Evolutionary conservation across 805 yeast species (phyloP), one percentile per base, ranked within the genome.

Genomic region (Wickerhamiella lipophila): DNA sequence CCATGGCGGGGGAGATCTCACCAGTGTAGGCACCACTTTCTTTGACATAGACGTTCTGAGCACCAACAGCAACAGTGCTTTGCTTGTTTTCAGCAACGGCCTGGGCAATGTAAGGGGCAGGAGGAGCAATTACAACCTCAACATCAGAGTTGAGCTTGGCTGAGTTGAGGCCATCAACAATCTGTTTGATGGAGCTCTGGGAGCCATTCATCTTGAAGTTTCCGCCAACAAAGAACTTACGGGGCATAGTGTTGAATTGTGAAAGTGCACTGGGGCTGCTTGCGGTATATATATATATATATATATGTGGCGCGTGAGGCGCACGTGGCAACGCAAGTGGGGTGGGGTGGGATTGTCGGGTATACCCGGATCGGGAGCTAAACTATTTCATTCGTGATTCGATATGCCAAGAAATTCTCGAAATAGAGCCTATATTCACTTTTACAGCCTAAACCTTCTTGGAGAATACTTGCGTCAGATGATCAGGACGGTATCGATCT

Each of bases 181-280:
- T 88, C 59, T 77, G 71, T 68, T 78, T 77, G 69, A 92, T 83
- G 60, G 92, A 82, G 61, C 76, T 77, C 71, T 80, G 81, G 65
- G 94, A 73, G 67, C 98, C 98, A 78, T 92, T 92, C 85, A 92
- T 81, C 73, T 92, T 92, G 79, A 92, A 89, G 87, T 92, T 92
- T 65, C 98, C 98, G 62, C 98, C 98, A 65, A 92, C 95, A 70
- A 92, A 88, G 74, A 89, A 92, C 70, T 75, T 77, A 72, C 95
- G 83, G 67, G 94, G 80, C 94, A 58, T 58, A n/a, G 25, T 22
- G 43, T 22, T 19, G 23, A 9, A 19, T 36, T 36, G 30, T 22
- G 22, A n/a, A 25, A 30, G 19, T 13, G 23, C 8, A 9, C 26
- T 15, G 19, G 27, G 23, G 42, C 8, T n/a, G 29, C n/a, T 22